These are phyloP conservation scores for Irpex lacteus DNA, from an alignment of 1,284 basidiomycete genomes.

Conservation along the genomic window DNA sequence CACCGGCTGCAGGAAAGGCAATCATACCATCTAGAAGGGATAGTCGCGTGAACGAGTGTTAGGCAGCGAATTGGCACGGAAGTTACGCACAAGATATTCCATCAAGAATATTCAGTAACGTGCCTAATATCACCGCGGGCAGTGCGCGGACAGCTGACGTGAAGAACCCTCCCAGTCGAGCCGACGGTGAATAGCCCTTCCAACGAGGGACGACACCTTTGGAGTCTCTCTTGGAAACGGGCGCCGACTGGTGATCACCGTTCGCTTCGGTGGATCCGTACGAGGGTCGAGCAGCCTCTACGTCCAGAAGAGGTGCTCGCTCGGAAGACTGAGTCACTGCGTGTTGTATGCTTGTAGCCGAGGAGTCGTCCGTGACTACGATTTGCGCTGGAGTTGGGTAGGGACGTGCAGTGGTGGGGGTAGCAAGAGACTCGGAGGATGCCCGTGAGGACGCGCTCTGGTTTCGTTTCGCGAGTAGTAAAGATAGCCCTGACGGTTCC, in stretches of 20 bases:
- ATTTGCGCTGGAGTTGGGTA: not conserved
- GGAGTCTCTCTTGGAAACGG: constrained; percentile 17
- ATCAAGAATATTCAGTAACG: constrained; percentile 89
- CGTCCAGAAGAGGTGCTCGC: constrained; percentile 1
- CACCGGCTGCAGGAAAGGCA: constrained; percentile 82
- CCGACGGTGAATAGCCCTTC: not conserved
- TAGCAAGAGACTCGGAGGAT: constrained; percentile 5
- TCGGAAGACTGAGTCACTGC: not conserved
- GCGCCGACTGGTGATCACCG: constrained; percentile 7
- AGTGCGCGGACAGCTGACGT: constrained; percentile 48
- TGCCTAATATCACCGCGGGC: constrained; percentile 86
- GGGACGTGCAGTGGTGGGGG: constrained; percentile 10
- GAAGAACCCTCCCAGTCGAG: constrained; percentile 9
- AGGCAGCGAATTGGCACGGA: too few relatives aligned
- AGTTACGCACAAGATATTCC: constrained; percentile 89
- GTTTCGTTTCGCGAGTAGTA: constrained; percentile 35
- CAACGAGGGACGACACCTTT: constrained; percentile 6
- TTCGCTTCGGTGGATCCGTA: constrained; percentile 23
- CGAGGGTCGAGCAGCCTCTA: constrained; percentile 22
- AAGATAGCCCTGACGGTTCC: constrained; percentile 40
- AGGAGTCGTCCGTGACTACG: not conserved
- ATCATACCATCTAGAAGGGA: constrained; percentile 71
- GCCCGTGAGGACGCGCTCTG: constrained; percentile 12
- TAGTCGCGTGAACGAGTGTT: not conserved
- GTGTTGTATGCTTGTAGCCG: not conserved